These are phyloP conservation scores for Verticillium tricorpus DNA, from an alignment of 2,329 filamentous ascomycete genomes.

Conservation along the genomic window DNA sequence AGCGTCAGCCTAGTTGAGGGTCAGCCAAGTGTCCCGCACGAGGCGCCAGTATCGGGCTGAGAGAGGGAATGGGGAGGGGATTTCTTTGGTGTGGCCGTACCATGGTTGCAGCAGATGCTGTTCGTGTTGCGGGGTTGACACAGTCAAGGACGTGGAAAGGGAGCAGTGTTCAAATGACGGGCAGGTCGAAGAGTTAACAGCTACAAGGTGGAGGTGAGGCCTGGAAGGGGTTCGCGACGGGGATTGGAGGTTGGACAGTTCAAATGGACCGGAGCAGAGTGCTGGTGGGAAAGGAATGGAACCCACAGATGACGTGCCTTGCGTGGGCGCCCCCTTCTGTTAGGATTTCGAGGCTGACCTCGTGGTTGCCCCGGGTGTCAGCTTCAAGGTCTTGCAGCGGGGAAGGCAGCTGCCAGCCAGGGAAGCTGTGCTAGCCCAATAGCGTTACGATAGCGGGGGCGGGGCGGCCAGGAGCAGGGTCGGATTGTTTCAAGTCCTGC, in stretches of 20 bases:
- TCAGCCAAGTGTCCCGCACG: not conserved
- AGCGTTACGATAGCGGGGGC: not conserved
- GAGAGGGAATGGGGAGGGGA: not conserved
- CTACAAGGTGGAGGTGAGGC: not conserved
- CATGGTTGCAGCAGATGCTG: constrained; percentile 3
- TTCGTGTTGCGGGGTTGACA: not conserved
- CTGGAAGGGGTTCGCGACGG: not conserved
- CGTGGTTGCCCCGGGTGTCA: not conserved
- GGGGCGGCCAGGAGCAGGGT: not conserved
- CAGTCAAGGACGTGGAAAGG: not conserved
- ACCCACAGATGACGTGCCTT: not conserved
- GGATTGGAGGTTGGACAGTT: not conserved
- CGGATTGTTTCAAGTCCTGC: not conserved
- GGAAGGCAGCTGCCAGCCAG: not conserved
- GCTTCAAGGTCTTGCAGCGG: not conserved
- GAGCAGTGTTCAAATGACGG: too few species aligned
- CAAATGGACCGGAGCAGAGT: not conserved
- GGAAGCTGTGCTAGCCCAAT: not conserved
- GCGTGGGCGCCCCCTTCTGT: not conserved
- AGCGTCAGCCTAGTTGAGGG: constrained; percentile 54
- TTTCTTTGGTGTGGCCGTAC: not conserved
- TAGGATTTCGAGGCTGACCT: not conserved
- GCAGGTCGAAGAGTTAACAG: not conserved
- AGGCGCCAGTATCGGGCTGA: not conserved
- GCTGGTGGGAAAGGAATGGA: not conserved